phyloP scores from a whole-genome alignment of 176 grass and related monocot species.

The Typha latifolia region DNA sequence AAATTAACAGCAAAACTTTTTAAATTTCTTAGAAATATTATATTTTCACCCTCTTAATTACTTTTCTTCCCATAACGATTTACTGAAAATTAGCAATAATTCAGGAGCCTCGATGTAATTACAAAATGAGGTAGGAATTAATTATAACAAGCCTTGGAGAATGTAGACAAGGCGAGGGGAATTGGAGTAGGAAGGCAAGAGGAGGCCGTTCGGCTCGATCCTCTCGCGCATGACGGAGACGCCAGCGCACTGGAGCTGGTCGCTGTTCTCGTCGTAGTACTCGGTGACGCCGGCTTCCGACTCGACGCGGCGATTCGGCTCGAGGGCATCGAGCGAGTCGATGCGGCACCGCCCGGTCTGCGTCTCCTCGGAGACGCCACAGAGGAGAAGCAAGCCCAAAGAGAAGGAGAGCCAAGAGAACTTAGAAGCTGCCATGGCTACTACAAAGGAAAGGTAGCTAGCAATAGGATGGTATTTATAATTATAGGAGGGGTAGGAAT shows the following conservation, averaged over 20 bases:
- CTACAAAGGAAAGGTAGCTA: no score
- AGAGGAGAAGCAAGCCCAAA: no score
- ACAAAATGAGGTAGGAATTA: not conserved
- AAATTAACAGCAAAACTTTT: no score
- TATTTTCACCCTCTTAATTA: not conserved
- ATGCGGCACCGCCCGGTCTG: not conserved
- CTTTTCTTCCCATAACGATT: no score
- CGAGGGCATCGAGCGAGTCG: not conserved
- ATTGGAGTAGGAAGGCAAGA: conserved; percentile 7
- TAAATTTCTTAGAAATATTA: no score
- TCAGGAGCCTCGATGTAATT: not conserved
- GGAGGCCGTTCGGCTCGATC: not conserved
- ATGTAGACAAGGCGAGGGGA: conserved; percentile 1
- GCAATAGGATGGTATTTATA: no score
- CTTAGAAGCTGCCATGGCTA: no score
- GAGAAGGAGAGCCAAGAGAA: no score
- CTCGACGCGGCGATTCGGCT: not conserved
- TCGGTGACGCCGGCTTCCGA: not conserved
- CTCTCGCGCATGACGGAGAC: not conserved
- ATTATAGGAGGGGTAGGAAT: no score
- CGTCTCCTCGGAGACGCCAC: no score
- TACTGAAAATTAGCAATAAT: not conserved
- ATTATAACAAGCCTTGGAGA: not conserved
- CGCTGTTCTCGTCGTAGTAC: not conserved
- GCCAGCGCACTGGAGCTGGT: conserved; percentile 9